These are phyloP conservation scores for Mortierella sp. DNA, from an alignment of 371 early-diverging fungal species.

Conservation along the genomic window DNA sequence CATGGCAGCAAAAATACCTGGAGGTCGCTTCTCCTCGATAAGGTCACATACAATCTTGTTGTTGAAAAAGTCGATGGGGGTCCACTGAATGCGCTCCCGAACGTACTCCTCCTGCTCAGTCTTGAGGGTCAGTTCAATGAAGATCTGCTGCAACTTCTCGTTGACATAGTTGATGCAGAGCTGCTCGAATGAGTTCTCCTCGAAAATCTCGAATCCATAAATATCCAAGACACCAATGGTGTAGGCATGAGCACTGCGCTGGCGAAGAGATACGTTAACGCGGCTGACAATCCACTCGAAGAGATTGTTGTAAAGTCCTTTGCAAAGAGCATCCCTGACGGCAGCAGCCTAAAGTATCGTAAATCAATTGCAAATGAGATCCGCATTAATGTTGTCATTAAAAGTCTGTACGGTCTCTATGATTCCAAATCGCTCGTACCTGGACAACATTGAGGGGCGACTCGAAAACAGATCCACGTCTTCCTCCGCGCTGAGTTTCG, in stretches of 20 bases:
- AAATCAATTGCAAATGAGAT: not conserved
- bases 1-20: conserved; percentile 94
- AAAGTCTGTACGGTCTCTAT: not conserved
- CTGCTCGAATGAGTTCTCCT: conserved; percentile 99
- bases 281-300: conserved; percentile 94
- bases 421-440: conserved; percentile 21
- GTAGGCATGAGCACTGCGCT: conserved; percentile 74
- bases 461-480: conserved; percentile 85
- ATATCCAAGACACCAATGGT: conserved; percentile 97
- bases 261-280: conserved; percentile 83
- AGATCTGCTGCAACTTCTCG: conserved; percentile 99
- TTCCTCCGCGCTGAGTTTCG: conserved; percentile 87
- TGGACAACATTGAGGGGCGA: conserved; percentile 87
- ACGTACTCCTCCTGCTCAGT: conserved; percentile 99
- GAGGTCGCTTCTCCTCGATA: conserved; percentile 96
- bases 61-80: conserved; percentile 99
- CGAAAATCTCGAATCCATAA: conserved; percentile 97
- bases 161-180: conserved; percentile 99
- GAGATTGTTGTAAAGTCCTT: conserved; percentile 85
- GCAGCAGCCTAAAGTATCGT: conserved; percentile 67
- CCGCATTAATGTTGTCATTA: not conserved
- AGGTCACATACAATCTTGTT: conserved; percentile 98
- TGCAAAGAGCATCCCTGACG: conserved; percentile 91
- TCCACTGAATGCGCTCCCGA: conserved; percentile 98
- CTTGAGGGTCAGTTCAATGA: conserved; percentile 98